Evolutionary conservation across 805 yeast species (phyloP).

Genomic region (Kodamaea nitidulidarum): DNA sequence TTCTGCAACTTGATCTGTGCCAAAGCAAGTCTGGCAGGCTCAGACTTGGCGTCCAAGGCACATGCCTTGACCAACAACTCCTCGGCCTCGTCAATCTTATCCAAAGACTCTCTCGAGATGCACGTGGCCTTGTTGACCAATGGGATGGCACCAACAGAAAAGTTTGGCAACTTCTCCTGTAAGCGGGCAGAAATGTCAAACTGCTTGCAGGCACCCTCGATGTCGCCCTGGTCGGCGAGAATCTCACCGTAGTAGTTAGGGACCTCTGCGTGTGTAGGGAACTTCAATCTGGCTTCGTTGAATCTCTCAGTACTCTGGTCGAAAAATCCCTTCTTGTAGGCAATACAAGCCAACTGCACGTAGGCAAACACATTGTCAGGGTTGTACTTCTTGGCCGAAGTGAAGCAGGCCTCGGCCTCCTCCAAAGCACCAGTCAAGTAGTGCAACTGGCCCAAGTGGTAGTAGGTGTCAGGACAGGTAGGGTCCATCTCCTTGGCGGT

Average conservation of each 20-base stretch:
- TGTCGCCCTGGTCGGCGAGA: slow-evolving; percentile 74
- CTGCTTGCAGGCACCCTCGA: slow-evolving; percentile 69
- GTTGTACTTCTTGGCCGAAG: slow-evolving; percentile 70
- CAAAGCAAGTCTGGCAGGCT: slow-evolving; percentile 82
- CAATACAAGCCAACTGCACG: slow-evolving; percentile 89
- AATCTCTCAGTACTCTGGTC: slow-evolving; percentile 62
- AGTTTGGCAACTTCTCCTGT: slow-evolving; percentile 64
- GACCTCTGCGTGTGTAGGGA: slow-evolving; percentile 86
- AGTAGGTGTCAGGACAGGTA: slow-evolving; percentile 74
- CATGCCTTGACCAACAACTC: slow-evolving; percentile 69
- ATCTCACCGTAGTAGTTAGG: slow-evolving; percentile 96
- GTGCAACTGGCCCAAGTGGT: slow-evolving; percentile 90
- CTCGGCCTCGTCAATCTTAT: slow-evolving; percentile 52
- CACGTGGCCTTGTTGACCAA: slow-evolving; percentile 84
- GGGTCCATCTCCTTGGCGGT: slow-evolving; percentile 68
- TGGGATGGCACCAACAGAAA: slow-evolving; percentile 84
- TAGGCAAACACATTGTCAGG: slow-evolving; percentile 76
- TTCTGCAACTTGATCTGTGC: slow-evolving; percentile 88
- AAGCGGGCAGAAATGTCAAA: slow-evolving; percentile 83
- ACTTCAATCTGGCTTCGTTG: slow-evolving; percentile 63
- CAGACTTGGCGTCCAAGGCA: slow-evolving; percentile 81
- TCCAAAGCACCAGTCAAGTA: slow-evolving; percentile 74
- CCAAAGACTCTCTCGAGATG: slow-evolving; percentile 51
- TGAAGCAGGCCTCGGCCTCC: slow-evolving; percentile 71
- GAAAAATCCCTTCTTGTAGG: slow-evolving; percentile 69